Conservation (phyloP, 2,329 filamentous ascomycete species). For the Cladophialophora yegresii region DNA sequence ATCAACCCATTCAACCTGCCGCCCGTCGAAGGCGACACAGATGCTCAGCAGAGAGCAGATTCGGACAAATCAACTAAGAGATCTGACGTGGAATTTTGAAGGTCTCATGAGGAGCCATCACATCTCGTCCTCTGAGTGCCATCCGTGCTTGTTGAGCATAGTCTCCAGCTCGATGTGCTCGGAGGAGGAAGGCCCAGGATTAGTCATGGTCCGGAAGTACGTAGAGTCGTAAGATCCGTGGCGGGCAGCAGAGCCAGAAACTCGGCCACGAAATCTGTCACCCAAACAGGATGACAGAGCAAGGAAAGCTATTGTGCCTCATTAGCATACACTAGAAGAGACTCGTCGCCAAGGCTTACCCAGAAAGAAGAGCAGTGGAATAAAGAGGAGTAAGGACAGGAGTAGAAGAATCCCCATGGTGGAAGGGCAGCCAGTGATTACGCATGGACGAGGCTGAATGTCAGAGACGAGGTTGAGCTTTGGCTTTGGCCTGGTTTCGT, state of each 20-base stretch:
- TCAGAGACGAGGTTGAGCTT: conserved; percentile 2
- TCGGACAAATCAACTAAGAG: conserved; percentile 58
- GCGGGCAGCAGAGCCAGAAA: conserved; percentile 49
- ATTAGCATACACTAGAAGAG: background rate
- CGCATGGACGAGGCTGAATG: background rate
- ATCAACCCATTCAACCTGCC: conserved; percentile 89
- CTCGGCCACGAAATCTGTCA: conserved; percentile 53
- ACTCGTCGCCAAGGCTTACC: conserved; percentile 13
- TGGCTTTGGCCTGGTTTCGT: too few species aligned
- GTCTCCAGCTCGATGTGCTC: conserved; percentile 66
- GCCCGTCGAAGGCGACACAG: conserved; percentile 74
- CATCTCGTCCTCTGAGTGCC: conserved; percentile 38
- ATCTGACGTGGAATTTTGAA: conserved; percentile 72
- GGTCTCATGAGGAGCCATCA: background rate
- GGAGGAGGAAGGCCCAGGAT: conserved; percentile 56
- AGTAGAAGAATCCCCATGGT: conserved; percentile 30
- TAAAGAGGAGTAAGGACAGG: conserved; percentile 28
- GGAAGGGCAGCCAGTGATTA: background rate
- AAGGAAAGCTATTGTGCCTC: conserved; percentile 48
- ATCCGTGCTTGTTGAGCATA: conserved; percentile 54
- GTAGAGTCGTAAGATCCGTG: conserved; percentile 56
- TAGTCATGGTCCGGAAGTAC: conserved; percentile 60
- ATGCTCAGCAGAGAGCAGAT: conserved; percentile 57
- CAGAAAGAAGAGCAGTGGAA: conserved; percentile 30
- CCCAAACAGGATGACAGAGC: conserved; percentile 59